phyloP scores from a whole-genome alignment of 345 rosid genomes.

The Jatropha curcas region DNA sequence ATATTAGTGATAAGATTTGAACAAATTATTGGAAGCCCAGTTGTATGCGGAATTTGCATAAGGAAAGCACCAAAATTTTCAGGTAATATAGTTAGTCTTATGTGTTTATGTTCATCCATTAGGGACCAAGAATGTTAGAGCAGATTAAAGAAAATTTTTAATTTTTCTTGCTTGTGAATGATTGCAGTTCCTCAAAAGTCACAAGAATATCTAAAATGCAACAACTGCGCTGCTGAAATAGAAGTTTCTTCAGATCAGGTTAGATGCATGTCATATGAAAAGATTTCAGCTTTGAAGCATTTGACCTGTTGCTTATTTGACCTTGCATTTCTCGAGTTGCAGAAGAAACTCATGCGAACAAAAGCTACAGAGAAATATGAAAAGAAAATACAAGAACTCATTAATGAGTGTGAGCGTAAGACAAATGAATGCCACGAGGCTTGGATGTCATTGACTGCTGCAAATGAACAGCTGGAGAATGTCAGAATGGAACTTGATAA shows the following conservation, averaged over 20 bases:
- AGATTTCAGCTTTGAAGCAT: slow-evolving; percentile 9
- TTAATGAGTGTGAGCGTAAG: slow-evolving; percentile 61
- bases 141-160: slow-evolving; percentile 13
- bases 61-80: slow-evolving; percentile 61
- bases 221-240: slow-evolving; percentile 63
- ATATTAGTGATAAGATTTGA: slow-evolving; percentile 58
- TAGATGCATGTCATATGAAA: slow-evolving; percentile 20
- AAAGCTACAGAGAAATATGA: slow-evolving; percentile 81
- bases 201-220: slow-evolving; percentile 69
- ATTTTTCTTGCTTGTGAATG: slow-evolving; percentile 20
- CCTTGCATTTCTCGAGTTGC: slow-evolving; percentile 31
- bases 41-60: slow-evolving; percentile 76
- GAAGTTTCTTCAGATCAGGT: slow-evolving; percentile 80
- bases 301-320: slow-evolving; percentile 20
- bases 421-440: slow-evolving; percentile 95
- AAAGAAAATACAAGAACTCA: slow-evolving; percentile 79
- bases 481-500: slow-evolving; percentile 89
- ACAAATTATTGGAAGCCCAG: slow-evolving; percentile 75
- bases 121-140: not conserved
- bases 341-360: slow-evolving; percentile 75
- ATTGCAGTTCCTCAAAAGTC: slow-evolving; percentile 46
- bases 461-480: slow-evolving; percentile 79
- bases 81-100: slow-evolving; percentile 38
- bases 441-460: slow-evolving; percentile 88
- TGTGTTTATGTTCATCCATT: slow-evolving; percentile 10